Evolutionary conservation across 805 yeast genomes (phyloP), one percentile per base, ranked within the genome.

Genomic region (Ogataea pini): DNA sequence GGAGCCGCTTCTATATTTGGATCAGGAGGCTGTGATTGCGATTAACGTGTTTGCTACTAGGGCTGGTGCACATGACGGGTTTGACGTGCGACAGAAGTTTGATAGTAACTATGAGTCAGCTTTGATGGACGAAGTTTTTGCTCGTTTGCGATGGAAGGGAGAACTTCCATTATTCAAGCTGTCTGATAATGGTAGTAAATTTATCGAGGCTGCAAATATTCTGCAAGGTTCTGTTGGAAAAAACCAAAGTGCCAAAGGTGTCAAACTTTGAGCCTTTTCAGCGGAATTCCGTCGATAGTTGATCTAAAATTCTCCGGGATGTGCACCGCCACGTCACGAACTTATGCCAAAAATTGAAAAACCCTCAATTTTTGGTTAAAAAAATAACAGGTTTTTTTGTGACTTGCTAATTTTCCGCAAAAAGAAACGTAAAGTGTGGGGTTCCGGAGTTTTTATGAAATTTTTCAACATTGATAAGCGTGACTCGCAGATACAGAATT

Each of bases 81-180:
- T 53, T 32, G 55, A 53, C 28, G 48, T 53, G 32, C 42, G 45
- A n/a, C 34, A 22, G 14, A 54, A 52, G 13, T 53, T 48, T 19
- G 48, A 43, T n/a, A 53, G 47, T 40, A 40, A 50, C 24, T 38
- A 47, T 10, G 50, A 55, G 33, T 40, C 46, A 36, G 20, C 42
- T 7, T 36, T 49, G 18, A 46, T 49, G 47, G 49, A 50, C 9
- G 49, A 52, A 31, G 41, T 50, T 14, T 52, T 48, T 32, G 33
- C 34, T 4, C 43, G 54, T n/a, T 32, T 55, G 31, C 20, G 29
- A 19, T 55, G 58, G 58, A 25, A 18, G 4, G 38, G 38, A 7
- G 42, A 50, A 1, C 22, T 16, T 14, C 57, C 57, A 24, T 36
- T 34, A 8, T 52, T 53, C 37, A 34, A 29, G 5, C 36, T 55